Percentiles rank a stretch among this genome's conserved stretches.
These are phyloP conservation scores for Diospyros kaki DNA, from an alignment of 148 eudicot genomes.

Conservation along the genomic window DNA sequence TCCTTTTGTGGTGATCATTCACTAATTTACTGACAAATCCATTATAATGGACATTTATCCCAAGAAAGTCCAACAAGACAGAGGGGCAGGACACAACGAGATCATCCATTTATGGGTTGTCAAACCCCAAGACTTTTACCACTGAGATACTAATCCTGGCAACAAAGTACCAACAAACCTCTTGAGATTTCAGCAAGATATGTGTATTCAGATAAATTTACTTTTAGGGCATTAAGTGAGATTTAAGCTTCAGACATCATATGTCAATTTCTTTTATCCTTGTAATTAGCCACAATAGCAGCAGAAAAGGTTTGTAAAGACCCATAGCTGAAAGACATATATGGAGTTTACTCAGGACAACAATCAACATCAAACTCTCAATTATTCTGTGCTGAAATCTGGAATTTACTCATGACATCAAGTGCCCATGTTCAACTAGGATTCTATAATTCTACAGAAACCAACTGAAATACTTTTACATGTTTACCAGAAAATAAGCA, in stretches of 20 bases:
- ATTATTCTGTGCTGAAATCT: not conserved
- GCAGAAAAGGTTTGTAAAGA: not conserved
- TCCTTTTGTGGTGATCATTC: too few species aligned
- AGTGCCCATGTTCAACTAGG: too few species aligned
- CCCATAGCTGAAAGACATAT: not conserved
- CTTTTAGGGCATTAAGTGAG: not conserved
- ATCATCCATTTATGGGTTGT: too few species aligned
- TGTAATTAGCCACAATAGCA: not conserved
- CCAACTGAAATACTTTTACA: not conserved
- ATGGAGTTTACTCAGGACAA: not conserved
- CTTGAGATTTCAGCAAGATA: not conserved
- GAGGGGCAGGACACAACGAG: too few species aligned
- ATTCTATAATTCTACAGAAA: not conserved
- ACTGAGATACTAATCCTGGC: too few species aligned
- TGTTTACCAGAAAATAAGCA: not conserved
- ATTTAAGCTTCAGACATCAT: not conserved
- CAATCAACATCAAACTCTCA: not conserved
- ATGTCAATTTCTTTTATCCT: not conserved
- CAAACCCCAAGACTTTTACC: too few species aligned
- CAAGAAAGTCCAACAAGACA: too few species aligned
- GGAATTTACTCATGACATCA: not conserved
- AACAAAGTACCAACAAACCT: not conserved
- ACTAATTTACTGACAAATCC: too few species aligned
- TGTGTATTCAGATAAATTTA: not conserved
- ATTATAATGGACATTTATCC: too few species aligned